These are phyloP conservation scores for Lachancea mirantina DNA, from an alignment of 805 yeast genomes.

Conservation along the genomic window DNA sequence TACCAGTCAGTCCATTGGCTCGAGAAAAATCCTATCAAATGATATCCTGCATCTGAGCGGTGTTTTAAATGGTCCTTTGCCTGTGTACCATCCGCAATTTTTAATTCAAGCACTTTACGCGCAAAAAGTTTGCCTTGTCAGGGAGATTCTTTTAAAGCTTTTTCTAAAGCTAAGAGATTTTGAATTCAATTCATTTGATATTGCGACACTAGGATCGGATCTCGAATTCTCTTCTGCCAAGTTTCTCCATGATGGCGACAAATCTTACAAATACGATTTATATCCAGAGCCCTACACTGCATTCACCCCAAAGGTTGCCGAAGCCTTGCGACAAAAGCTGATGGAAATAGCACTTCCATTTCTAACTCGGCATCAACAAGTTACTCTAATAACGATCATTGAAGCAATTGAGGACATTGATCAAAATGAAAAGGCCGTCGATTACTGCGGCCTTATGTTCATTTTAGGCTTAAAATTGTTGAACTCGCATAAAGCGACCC, in stretches of 20 bases:
- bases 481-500: slow-evolving; percentile 45
- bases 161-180: slow-evolving; percentile 49
- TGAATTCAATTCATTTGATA: slow-evolving; percentile 36
- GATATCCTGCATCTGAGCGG: slow-evolving; percentile 62
- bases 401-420: slow-evolving; percentile 54
- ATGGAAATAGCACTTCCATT: slow-evolving; percentile 65
- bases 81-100: slow-evolving; percentile 86
- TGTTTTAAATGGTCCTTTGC: slow-evolving; percentile 81
- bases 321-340: slow-evolving; percentile 49
- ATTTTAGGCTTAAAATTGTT: slow-evolving; percentile 64
- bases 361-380: slow-evolving; percentile 85
- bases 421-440: slow-evolving; percentile 31
- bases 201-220: slow-evolving; percentile 25
- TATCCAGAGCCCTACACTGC: slow-evolving; percentile 35
- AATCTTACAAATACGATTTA: slow-evolving; percentile 17
- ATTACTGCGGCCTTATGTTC: slow-evolving; percentile 59
- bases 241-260: slow-evolving; percentile 20
- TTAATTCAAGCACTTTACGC: slow-evolving; percentile 66
- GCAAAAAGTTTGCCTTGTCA: slow-evolving; percentile 49
- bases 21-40: slow-evolving; percentile 47
- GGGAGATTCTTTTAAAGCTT: slow-evolving; percentile 48
- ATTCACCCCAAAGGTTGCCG: slow-evolving; percentile 40
- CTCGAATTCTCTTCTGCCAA: slow-evolving; percentile 25
- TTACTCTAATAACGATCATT: slow-evolving; percentile 64
- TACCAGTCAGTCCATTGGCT: slow-evolving; percentile 49